Evolutionary conservation across 805 yeast species (phyloP).

Genomic region (Starmerella kuoi): DNA sequence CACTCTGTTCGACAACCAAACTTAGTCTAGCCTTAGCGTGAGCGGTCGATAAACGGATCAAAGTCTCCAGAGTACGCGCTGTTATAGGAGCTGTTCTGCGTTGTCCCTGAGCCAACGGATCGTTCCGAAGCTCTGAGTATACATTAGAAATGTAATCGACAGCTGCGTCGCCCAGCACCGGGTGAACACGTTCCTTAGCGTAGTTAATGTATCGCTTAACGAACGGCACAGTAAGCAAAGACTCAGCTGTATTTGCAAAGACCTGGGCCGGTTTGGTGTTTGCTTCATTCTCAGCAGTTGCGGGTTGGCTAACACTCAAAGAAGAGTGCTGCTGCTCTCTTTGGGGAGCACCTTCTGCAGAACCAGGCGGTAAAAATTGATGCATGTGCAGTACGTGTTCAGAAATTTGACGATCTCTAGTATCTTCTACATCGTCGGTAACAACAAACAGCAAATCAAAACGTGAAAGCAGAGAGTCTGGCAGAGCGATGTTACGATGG

Average conservation of each 20-base stretch:
- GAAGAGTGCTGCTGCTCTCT: conserved; percentile 62
- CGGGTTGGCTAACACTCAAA: conserved; percentile 63
- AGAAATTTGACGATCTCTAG: conserved; percentile 72
- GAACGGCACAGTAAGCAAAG: conserved; percentile 66
- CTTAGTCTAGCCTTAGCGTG: conserved; percentile 93
- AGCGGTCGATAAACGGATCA: conserved; percentile 88
- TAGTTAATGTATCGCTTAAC: conserved; percentile 86
- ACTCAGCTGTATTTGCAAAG: conserved; percentile 37
- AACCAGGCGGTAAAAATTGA: conserved; percentile 75
- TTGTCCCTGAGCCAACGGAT: conserved; percentile 35
- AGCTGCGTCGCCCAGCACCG: conserved; percentile 66
- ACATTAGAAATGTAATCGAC: conserved; percentile 67
- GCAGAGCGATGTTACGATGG: conserved; percentile 89
- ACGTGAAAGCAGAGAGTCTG: conserved; percentile 92
- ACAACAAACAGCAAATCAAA: conserved; percentile 91
- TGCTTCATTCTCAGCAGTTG: conserved; percentile 28
- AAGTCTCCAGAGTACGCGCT: conserved; percentile 93
- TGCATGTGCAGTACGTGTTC: conserved; percentile 94
- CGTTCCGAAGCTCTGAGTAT: conserved; percentile 73
- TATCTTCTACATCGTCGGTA: conserved; percentile 84
- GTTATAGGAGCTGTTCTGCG: conserved; percentile 83
- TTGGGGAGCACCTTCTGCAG: conserved; percentile 85
- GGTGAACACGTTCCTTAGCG: conserved; percentile 78
- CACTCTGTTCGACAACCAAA: conserved; percentile 55
- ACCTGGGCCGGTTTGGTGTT: conserved; percentile 33